These are phyloP conservation scores for Hemisphaericaspora lyxosophila DNA, from an alignment of 1,139 yeast species.

Conservation along the genomic window DNA sequence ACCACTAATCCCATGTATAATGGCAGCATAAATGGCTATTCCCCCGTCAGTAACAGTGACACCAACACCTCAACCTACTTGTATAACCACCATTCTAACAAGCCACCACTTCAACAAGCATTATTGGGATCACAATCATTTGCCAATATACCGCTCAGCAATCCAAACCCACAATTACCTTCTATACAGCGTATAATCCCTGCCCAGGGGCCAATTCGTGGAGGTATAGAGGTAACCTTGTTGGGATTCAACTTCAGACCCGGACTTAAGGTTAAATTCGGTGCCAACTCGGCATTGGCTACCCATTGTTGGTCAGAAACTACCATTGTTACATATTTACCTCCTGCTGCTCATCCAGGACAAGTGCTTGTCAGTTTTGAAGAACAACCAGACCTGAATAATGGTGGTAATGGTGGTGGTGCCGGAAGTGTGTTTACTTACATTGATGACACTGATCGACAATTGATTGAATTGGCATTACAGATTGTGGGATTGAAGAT, in stretches of 20 bases:
- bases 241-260: conserved; percentile 84
- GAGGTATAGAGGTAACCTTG: conserved; percentile 92
- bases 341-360: conserved; percentile 86
- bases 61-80: conserved; percentile 36
- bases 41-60: conserved; percentile 48
- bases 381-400: conserved; percentile 35
- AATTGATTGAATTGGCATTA: conserved; percentile 84
- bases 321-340: conserved; percentile 88
- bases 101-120: conserved; percentile 8
- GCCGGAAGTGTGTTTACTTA: conserved; percentile 75
- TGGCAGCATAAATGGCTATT: conserved; percentile 41
- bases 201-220: conserved; percentile 90
- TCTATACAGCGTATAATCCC: conserved; percentile 85
- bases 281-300: conserved; percentile 76
- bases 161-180: conserved; percentile 24
- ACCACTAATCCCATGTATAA: conserved; percentile 46
- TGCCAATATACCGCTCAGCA: conserved; percentile 3
- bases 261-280: conserved; percentile 82
- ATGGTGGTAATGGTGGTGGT: conserved; percentile 34
- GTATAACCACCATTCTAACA: background rate
- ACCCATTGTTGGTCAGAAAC: conserved; percentile 97
- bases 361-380: conserved; percentile 87
- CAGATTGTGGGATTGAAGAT: conserved; percentile 93
- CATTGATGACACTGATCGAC: conserved; percentile 89
- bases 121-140: conserved; percentile 6